Conservation (phyloP, 352 stramenopile species). For the Phytophthora tubulina region DNA sequence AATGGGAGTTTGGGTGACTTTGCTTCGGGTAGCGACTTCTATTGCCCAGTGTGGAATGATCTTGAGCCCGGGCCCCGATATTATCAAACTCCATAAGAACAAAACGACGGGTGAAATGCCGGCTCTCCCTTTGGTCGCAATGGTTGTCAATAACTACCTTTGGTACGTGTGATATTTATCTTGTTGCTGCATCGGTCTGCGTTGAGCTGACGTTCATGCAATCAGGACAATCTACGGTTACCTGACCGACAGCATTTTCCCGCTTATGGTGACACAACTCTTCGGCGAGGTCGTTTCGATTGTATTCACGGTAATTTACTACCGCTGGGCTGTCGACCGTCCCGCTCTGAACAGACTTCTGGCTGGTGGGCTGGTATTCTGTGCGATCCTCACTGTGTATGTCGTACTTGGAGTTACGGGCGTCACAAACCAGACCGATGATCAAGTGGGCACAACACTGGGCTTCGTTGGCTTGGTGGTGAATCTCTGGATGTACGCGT, state of each 20-base stretch:
- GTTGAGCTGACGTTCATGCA: not conserved
- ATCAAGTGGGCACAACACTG: slow-evolving; percentile 38
- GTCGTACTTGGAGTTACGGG: slow-evolving; percentile 36
- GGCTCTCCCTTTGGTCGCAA: slow-evolving; percentile 30
- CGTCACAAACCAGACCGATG: slow-evolving; percentile 40
- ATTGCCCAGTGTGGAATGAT: slow-evolving; percentile 29
- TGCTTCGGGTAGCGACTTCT: slow-evolving; percentile 28
- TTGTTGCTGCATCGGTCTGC: not conserved
- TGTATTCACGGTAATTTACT: slow-evolving; percentile 33
- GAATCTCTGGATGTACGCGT: slow-evolving; percentile 43
- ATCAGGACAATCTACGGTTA: slow-evolving; percentile 37
- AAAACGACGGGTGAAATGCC: slow-evolving; percentile 33
- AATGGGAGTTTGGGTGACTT: slow-evolving; percentile 15
- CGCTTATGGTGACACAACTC: slow-evolving; percentile 32
- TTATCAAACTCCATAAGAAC: slow-evolving; percentile 22
- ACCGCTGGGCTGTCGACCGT: slow-evolving; percentile 15
- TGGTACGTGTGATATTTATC: slow-evolving; percentile 12
- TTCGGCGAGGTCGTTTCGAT: slow-evolving; percentile 25
- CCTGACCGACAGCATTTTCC: slow-evolving; percentile 35
- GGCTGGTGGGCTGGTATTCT: slow-evolving; percentile 7
- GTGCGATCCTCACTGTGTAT: slow-evolving; percentile 37
- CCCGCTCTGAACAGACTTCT: slow-evolving; percentile 14
- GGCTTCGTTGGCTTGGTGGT: slow-evolving; percentile 38
- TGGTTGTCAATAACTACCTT: slow-evolving; percentile 39
- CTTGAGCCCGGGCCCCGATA: slow-evolving; percentile 28